These are phyloP conservation scores for Dothiorella sarmentorum DNA, from an alignment of 2,329 filamentous ascomycete species.

Conservation along the genomic window DNA sequence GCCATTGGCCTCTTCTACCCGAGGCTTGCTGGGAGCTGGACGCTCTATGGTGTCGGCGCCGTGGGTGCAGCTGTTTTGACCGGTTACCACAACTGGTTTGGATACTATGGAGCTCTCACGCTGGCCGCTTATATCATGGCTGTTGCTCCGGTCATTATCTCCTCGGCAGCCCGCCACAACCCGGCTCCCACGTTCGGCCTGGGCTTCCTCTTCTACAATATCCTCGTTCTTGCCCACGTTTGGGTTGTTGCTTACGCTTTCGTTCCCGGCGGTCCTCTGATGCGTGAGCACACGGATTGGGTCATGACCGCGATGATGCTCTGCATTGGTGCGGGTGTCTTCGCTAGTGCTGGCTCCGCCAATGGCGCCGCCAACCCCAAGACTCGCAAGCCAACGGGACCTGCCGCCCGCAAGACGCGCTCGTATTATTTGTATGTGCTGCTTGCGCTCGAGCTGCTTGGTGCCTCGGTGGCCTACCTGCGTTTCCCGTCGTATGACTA, in stretches of 20 bases:
- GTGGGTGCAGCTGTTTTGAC: conserved; percentile 77
- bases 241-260: conserved; percentile 99
- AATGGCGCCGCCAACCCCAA: conserved; percentile 38
- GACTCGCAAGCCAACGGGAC: conserved; percentile 45
- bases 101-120: conserved; percentile 78
- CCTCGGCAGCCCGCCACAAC: conserved; percentile 70
- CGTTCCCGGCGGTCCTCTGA: conserved; percentile 86
- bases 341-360: conserved; percentile 59
- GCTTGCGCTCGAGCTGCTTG: conserved; percentile 72
- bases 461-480: conserved; percentile 76
- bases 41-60: conserved; percentile 72
- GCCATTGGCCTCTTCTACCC: conserved; percentile 72
- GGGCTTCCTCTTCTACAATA: conserved; percentile 87
- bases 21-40: conserved; percentile 70
- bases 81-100: conserved; percentile 74
- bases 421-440: conserved; percentile 71
- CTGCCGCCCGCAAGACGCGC: conserved; percentile 52
- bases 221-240: conserved; percentile 93
- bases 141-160: conserved; percentile 69
- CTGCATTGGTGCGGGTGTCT: conserved; percentile 78
- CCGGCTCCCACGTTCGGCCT: conserved; percentile 81
- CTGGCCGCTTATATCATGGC: conserved; percentile 80
- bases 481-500: conserved; percentile 94
- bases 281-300: conserved; percentile 94
- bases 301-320: conserved; percentile 86